Percentiles rank a stretch among this genome's conserved stretches.
These are phyloP conservation scores for Durio zibethinus DNA, from an alignment of 345 rosid genomes.

Conservation along the genomic window DNA sequence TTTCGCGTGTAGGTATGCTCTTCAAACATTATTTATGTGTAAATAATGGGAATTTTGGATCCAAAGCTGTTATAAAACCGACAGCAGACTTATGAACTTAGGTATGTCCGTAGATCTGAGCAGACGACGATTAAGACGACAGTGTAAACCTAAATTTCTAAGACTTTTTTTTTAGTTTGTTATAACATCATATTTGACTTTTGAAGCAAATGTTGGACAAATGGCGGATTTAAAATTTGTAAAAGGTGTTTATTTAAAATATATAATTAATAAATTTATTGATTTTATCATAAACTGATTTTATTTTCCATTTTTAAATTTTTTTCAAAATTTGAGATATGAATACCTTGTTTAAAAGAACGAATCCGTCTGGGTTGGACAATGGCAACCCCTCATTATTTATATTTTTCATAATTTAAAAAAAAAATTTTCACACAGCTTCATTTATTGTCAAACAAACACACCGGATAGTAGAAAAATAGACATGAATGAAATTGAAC, in stretches of 20 bases:
- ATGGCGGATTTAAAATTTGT: too few relatives aligned
- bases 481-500: neutral
- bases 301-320: too few relatives aligned
- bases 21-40: neutral
- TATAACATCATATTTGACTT: slow-evolving; percentile 16
- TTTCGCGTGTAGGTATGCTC: too few relatives aligned
- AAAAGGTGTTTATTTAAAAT: too few relatives aligned
- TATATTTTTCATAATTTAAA: neutral
- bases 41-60: neutral
- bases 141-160: neutral
- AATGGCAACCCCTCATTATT: too few relatives aligned
- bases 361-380: too few relatives aligned
- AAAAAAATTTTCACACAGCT: neutral
- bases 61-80: neutral
- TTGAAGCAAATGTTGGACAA: slow-evolving; percentile 11
- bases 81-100: neutral
- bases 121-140: neutral
- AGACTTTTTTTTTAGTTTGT: neutral
- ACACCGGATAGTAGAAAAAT: neutral
- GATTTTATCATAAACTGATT: too few relatives aligned
- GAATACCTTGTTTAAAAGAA: too few relatives aligned
- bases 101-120: neutral
- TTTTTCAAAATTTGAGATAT: too few relatives aligned
- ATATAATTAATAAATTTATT: too few relatives aligned
- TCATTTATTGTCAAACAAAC: neutral